Percentiles rank a stretch among this genome's conserved stretches.
Evolutionary conservation across 1,284 basidiomycete genomes (phyloP).

Genomic region (Pterulicium gracile): DNA sequence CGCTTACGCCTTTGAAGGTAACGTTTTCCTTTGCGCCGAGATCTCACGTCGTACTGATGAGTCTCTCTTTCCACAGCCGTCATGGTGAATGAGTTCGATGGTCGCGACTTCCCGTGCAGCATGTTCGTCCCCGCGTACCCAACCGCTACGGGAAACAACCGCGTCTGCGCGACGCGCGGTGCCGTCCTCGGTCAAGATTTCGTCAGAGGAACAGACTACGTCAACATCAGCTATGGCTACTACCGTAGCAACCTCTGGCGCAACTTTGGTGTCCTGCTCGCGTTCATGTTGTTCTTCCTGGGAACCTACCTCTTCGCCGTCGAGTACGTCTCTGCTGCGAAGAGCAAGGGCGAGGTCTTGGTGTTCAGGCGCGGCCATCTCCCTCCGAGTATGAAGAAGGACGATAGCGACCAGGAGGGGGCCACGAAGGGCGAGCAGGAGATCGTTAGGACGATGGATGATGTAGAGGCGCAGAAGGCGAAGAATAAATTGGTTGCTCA

Average conservation of each 20-base stretch:
- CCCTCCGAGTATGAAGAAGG: slow-evolving; percentile 16
- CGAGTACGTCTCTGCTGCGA: slow-evolving; percentile 26
- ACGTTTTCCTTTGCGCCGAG: background rate
- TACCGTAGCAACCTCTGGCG: slow-evolving; percentile 28
- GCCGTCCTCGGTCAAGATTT: slow-evolving; percentile 20
- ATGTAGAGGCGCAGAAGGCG: background rate
- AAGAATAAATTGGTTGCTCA: background rate
- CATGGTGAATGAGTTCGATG: slow-evolving; percentile 35
- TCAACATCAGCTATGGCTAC: slow-evolving; percentile 29
- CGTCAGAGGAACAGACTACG: slow-evolving; percentile 29
- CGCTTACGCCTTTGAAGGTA: slow-evolving; percentile 22
- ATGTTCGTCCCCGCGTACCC: slow-evolving; percentile 25
- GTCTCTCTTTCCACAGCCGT: slow-evolving; percentile 13
- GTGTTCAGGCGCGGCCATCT: slow-evolving; percentile 29
- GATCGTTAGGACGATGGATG: background rate
- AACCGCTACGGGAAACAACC: slow-evolving; percentile 14
- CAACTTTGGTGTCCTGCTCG: slow-evolving; percentile 29
- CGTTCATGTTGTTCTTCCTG: slow-evolving; percentile 22
- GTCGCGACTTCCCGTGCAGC: slow-evolving; percentile 20
- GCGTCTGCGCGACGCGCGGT: slow-evolving; percentile 30
- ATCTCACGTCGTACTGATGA: background rate
- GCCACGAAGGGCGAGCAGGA: slow-evolving; percentile 10
- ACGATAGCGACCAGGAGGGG: slow-evolving; percentile 14
- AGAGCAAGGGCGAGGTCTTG: slow-evolving; percentile 33
- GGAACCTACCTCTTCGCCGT: slow-evolving; percentile 26